Evolutionary conservation across 441 rosid species (phyloP).

Genomic region (Brassica balearica): DNA sequence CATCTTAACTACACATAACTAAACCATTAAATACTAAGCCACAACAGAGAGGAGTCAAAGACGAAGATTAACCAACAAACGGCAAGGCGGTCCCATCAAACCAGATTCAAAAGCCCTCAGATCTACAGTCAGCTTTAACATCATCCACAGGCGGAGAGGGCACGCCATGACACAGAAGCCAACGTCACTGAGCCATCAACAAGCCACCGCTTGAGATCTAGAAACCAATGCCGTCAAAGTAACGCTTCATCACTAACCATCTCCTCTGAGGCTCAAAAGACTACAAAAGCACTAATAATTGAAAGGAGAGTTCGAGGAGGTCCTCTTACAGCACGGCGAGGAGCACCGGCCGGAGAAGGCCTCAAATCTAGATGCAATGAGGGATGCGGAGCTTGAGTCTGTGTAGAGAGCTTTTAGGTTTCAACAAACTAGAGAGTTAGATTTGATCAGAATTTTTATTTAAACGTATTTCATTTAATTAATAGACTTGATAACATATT

Average conservation of each 20-base stretch:
- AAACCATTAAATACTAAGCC: neutral
- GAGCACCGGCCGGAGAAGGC: too few relatives aligned
- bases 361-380: too few relatives aligned
- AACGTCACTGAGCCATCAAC: neutral
- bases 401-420: too few relatives aligned
- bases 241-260: too few relatives aligned
- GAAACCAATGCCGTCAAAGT: too few relatives aligned
- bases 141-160: neutral
- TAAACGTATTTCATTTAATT: too few relatives aligned
- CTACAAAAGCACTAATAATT: too few relatives aligned
- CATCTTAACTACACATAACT: neutral
- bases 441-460: neutral
- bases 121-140: neutral
- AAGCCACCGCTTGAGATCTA: neutral
- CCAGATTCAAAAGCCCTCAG: neutral
- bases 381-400: too few relatives aligned
- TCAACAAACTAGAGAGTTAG: too few relatives aligned
- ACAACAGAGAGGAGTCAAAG: neutral
- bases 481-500: neutral
- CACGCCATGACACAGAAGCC: neutral
- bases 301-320: too few relatives aligned
- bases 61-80: neutral
- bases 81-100: neutral
- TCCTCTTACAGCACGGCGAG: too few relatives aligned
- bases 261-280: too few relatives aligned